Percentiles rank a stretch among this genome's conserved stretches.
phyloP scores from a whole-genome alignment of 2,329 filamentous ascomycete genomes.

The Diplodia scrobiculata region DNA sequence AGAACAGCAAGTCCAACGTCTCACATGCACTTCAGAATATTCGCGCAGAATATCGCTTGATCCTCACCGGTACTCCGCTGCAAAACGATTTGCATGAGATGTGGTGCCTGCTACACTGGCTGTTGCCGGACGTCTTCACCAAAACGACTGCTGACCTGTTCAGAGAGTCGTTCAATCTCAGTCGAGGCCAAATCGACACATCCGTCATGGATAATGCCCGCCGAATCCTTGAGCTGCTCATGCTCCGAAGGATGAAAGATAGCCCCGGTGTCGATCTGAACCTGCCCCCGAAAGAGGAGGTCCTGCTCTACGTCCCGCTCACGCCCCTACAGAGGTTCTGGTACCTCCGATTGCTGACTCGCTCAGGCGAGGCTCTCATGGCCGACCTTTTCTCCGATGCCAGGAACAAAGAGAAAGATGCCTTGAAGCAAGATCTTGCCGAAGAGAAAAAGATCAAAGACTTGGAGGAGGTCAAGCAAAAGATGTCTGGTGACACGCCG shows the following conservation, averaged over 20 bases:
- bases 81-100: constrained; percentile 62
- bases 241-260: constrained; percentile 62
- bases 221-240: constrained; percentile 58
- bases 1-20: constrained; percentile 65
- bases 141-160: constrained; percentile 55
- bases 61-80: constrained; percentile 59
- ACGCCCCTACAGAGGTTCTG: constrained; percentile 61
- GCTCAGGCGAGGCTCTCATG: constrained; percentile 54
- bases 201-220: constrained; percentile 58
- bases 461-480: constrained; percentile 37
- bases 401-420: constrained; percentile 50
- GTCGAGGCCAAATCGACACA: constrained; percentile 56
- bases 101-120: constrained; percentile 61
- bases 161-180: constrained; percentile 59
- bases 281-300: constrained; percentile 60
- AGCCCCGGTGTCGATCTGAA: constrained; percentile 58
- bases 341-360: constrained; percentile 61
- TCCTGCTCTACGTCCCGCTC: constrained; percentile 60
- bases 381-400: constrained; percentile 56
- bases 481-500: neutral
- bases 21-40: constrained; percentile 49
- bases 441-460: constrained; percentile 42
- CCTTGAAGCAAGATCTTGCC: constrained; percentile 44
- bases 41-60: constrained; percentile 53
- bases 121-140: constrained; percentile 61